A percentile compares a stretch with the other conserved stretches of the same genome.
Evolutionary conservation across 805 yeast species (phyloP).

Genomic region (Pichia manshurica): DNA sequence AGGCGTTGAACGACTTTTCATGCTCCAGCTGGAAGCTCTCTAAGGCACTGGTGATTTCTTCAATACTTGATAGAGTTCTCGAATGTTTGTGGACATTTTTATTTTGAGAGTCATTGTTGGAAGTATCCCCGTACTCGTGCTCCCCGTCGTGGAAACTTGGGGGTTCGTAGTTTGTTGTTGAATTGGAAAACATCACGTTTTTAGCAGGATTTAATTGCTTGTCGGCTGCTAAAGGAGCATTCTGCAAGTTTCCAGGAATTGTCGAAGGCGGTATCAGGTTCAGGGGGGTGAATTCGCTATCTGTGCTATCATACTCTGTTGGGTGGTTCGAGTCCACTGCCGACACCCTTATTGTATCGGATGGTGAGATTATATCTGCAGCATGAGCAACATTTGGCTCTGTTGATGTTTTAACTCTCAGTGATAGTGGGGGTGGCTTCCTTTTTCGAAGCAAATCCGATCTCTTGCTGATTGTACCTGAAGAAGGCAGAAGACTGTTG

Average conservation of each 20-base stretch:
- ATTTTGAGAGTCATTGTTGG: neutral
- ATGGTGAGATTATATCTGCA: too few relatives aligned
- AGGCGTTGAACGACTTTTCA: conserved; percentile 5
- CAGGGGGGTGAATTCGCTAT: conserved; percentile 9
- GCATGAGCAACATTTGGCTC: too few relatives aligned
- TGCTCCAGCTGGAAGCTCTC: conserved; percentile 13
- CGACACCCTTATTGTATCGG: conserved; percentile 4
- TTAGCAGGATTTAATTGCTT: conserved; percentile 2
- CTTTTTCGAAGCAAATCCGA: conserved; percentile 11
- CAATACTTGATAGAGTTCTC: conserved; percentile 17
- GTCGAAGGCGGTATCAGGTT: too few relatives aligned
- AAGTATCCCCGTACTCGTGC: neutral
- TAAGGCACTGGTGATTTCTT: conserved; percentile 15
- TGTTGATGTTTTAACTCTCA: too few relatives aligned
- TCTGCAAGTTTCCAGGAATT: neutral
- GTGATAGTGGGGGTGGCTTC: conserved; percentile 12
- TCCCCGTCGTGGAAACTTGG: neutral
- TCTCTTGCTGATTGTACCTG: conserved; percentile 7
- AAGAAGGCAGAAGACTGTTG: neutral
- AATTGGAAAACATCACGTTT: neutral
- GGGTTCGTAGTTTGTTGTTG: conserved; percentile 7
- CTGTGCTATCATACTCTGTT: neutral
- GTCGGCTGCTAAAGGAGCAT: neutral
- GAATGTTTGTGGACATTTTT: conserved; percentile 13
- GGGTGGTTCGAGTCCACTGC: neutral